These are phyloP conservation scores for Penicillium daleae DNA, from an alignment of 495 filamentous ascomycete species.

Conservation along the genomic window DNA sequence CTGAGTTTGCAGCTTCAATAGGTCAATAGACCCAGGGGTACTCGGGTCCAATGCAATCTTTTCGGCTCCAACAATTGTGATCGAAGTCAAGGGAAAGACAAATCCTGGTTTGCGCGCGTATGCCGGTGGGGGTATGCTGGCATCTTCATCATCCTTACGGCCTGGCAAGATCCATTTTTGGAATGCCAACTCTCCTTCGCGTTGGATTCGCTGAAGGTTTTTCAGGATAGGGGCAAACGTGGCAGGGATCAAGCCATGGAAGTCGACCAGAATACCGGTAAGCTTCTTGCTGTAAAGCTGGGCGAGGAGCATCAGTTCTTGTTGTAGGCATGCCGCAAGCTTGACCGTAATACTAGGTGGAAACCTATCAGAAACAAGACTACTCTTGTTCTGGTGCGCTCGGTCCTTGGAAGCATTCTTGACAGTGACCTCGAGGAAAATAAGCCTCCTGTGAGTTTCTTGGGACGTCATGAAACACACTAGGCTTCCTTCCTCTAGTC, in stretches of 20 bases:
- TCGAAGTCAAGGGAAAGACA: conserved; percentile 6
- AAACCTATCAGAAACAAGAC: conserved; percentile 13
- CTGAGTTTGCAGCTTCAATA: conserved; percentile 8
- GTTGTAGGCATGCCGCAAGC: conserved; percentile 10
- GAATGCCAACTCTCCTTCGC: conserved; percentile 8
- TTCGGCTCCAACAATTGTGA: not conserved
- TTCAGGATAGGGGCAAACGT: conserved; percentile 18
- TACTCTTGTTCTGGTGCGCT: conserved; percentile 12
- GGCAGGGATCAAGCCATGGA: conserved; percentile 17
- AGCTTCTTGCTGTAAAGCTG: conserved; percentile 10
- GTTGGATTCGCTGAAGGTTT: conserved; percentile 16
- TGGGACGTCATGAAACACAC: conserved; percentile 17
- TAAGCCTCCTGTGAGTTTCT: conserved; percentile 5
- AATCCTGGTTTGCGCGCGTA: conserved; percentile 16
- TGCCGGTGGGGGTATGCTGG: conserved; percentile 8
- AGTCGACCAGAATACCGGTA: conserved; percentile 15
- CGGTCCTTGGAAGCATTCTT: conserved; percentile 14
- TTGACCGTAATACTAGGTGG: conserved; percentile 21
- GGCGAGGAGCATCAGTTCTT: conserved; percentile 10
- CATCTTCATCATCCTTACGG: not conserved
- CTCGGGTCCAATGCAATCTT: conserved; percentile 1
- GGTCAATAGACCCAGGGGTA: conserved; percentile 1
- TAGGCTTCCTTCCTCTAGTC: conserved; percentile 20
- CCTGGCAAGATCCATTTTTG: conserved; percentile 14
- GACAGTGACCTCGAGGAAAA: conserved; percentile 18